Evolutionary conservation across 805 yeast genomes (phyloP).

Genomic region (Sugiyamaella qingdaonensis): DNA sequence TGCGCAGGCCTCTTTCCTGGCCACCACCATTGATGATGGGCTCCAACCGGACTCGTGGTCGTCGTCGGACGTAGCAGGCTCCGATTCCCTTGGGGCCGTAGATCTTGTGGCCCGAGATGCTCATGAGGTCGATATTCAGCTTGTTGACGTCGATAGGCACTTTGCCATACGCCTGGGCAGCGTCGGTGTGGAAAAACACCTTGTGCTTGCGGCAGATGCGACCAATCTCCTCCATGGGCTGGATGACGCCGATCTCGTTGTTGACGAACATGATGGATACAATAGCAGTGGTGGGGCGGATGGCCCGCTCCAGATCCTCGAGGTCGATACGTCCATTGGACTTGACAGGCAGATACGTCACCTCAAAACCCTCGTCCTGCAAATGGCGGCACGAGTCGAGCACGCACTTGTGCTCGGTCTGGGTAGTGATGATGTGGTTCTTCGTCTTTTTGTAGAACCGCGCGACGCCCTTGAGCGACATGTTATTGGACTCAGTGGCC

Average conservation of each 20-base stretch:
- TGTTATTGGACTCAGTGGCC: conserved; percentile 95
- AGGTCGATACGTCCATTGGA: conserved; percentile 74
- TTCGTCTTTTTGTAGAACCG: conserved; percentile 86
- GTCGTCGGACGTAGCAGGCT: conserved; percentile 90
- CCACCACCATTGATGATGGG: conserved; percentile 98
- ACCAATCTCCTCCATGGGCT: conserved; percentile 94
- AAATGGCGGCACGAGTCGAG: conserved; percentile 90
- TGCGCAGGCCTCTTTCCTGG: conserved; percentile 95
- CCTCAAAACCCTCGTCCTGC: conserved; percentile 96
- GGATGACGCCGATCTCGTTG: conserved; percentile 96
- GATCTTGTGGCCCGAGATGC: conserved; percentile 92
- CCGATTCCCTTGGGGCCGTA: conserved; percentile 99
- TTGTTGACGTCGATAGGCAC: conserved; percentile 88
- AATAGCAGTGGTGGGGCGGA: conserved; percentile 84
- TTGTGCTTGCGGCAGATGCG: conserved; percentile 77
- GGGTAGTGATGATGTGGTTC: conserved; percentile 90
- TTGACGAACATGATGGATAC: conserved; percentile 97
- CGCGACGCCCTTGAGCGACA: conserved; percentile 93
- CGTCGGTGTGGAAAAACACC: conserved; percentile 95
- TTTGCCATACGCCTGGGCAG: conserved; percentile 96
- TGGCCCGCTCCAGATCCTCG: conserved; percentile 73
- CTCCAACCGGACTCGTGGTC: conserved; percentile 96
- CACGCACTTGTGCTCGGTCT: conserved; percentile 99
- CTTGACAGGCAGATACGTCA: conserved; percentile 84
- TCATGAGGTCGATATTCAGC: conserved; percentile 87